Evolutionary conservation across 495 filamentous ascomycete genomes (phyloP).

Genomic region (Cenococcum geophilum): DNA sequence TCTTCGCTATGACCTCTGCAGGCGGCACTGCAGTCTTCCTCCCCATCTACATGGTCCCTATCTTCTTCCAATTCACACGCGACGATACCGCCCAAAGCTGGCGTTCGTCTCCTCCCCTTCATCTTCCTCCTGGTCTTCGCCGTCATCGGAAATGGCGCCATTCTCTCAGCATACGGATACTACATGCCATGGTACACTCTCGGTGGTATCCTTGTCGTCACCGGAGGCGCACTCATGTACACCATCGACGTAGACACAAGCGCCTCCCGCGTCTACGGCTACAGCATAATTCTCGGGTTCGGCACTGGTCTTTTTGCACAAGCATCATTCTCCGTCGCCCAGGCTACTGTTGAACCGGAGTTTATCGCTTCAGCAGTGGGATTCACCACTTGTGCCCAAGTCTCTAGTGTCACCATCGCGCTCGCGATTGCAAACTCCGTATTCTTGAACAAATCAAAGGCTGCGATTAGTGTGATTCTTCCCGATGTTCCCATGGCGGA

Average conservation of each 20-base stretch:
- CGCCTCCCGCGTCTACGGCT: slow-evolving; percentile 48
- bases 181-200: slow-evolving; percentile 57
- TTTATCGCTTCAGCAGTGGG: slow-evolving; percentile 33
- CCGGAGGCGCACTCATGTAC: slow-evolving; percentile 51
- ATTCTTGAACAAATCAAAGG: slow-evolving; percentile 1
- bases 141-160: slow-evolving; percentile 45
- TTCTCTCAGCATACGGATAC: slow-evolving; percentile 47
- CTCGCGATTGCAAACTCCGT: slow-evolving; percentile 49
- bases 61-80: slow-evolving; percentile 51
- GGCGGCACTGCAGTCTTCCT: slow-evolving; percentile 40
- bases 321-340: slow-evolving; percentile 50
- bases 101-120: slow-evolving; percentile 54
- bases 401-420: slow-evolving; percentile 47
- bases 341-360: slow-evolving; percentile 39
- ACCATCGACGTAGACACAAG: slow-evolving; percentile 39
- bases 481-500: background rate
- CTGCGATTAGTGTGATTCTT: slow-evolving; percentile 4
- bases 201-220: slow-evolving; percentile 44
- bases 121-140: slow-evolving; percentile 33
- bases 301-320: slow-evolving; percentile 50
- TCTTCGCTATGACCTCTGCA: slow-evolving; percentile 41
- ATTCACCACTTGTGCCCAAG: slow-evolving; percentile 51
- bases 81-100: slow-evolving; percentile 47
- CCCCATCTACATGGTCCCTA: slow-evolving; percentile 39
- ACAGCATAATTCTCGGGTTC: slow-evolving; percentile 47